Evolutionary conservation across 2,329 filamentous ascomycete species (phyloP).

Genomic region (Pseudonectria buxi): DNA sequence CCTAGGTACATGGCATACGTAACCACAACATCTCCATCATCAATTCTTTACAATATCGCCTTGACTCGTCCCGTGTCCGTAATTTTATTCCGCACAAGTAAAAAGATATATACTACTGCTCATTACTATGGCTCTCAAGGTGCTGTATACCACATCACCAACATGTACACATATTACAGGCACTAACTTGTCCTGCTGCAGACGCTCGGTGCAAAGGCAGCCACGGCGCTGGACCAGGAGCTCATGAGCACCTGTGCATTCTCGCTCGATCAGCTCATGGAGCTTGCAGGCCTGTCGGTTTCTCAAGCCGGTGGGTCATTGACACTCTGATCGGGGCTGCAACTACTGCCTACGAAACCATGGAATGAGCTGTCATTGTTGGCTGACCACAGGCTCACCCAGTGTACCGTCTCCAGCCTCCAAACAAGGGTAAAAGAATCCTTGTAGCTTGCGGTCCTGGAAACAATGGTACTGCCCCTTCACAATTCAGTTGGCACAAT

Average conservation of each 20-base stretch:
- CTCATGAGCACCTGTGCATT: slow-evolving; percentile 86
- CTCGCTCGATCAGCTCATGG: slow-evolving; percentile 95
- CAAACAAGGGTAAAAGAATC: slow-evolving; percentile 61
- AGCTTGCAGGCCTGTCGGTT: slow-evolving; percentile 85
- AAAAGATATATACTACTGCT: background rate
- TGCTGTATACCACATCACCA: slow-evolving; percentile 3
- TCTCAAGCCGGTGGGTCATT: slow-evolving; percentile 68
- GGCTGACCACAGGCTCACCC: slow-evolving; percentile 2
- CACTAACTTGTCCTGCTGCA: slow-evolving; percentile 27
- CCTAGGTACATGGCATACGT: background rate
- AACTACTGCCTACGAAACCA: too few relatives aligned
- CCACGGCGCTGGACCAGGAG: slow-evolving; percentile 83
- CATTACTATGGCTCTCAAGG: slow-evolving; percentile 28
- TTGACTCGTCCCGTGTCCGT: too few relatives aligned
- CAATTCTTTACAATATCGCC: too few relatives aligned
- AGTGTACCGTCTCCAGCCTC: slow-evolving; percentile 83
- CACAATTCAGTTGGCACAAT: background rate
- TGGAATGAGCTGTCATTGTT: background rate
- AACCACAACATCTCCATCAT: too few relatives aligned
- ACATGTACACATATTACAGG: slow-evolving; percentile 7
- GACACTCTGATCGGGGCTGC: too few relatives aligned
- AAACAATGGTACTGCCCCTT: slow-evolving; percentile 51
- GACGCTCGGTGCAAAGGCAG: slow-evolving; percentile 84
- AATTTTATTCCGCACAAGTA: slow-evolving; percentile 4
- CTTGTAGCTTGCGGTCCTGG: slow-evolving; percentile 88